Conservation (phyloP, 129 eudicot genomes). For the Helianthus tuberosus region DNA sequence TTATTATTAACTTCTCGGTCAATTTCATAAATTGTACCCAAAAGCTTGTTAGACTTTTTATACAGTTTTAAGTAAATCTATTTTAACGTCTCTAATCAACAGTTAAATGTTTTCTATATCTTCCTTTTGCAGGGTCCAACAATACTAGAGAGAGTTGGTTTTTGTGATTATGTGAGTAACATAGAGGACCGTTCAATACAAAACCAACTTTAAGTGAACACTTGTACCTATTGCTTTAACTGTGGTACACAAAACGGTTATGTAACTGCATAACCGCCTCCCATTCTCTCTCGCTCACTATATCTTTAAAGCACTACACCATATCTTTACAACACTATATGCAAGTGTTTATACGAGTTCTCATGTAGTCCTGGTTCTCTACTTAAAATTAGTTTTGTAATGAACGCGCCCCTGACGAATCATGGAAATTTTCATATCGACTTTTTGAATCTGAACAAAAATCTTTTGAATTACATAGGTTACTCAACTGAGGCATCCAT, state of each 20-base stretch:
- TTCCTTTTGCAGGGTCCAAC: slow-evolving; percentile 59
- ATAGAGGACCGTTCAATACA: background rate
- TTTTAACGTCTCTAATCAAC: slow-evolving; percentile 1
- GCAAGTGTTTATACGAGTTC: background rate
- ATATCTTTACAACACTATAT: background rate
- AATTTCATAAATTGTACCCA: background rate
- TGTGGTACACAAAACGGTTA: background rate
- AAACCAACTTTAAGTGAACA: background rate
- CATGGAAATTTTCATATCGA: background rate
- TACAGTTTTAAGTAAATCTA: background rate
- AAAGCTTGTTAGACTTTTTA: background rate
- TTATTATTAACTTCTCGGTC: too few species aligned
- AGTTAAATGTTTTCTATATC: background rate
- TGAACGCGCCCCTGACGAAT: background rate
- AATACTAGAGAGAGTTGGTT: slow-evolving; percentile 43
- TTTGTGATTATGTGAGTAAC: slow-evolving; percentile 68
- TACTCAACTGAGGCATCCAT: slow-evolving; percentile 67
- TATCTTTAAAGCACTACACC: too few species aligned
- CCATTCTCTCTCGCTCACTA: background rate
- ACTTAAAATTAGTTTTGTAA: background rate
- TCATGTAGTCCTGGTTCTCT: background rate
- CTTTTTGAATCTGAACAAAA: background rate
- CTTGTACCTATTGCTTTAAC: too few species aligned
- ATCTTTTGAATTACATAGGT: slow-evolving; percentile 37
- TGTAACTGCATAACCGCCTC: background rate